Base-by-base conservation (phyloP, 768 basidiomycete species). In the Boletus rubroflammeus region DNA sequence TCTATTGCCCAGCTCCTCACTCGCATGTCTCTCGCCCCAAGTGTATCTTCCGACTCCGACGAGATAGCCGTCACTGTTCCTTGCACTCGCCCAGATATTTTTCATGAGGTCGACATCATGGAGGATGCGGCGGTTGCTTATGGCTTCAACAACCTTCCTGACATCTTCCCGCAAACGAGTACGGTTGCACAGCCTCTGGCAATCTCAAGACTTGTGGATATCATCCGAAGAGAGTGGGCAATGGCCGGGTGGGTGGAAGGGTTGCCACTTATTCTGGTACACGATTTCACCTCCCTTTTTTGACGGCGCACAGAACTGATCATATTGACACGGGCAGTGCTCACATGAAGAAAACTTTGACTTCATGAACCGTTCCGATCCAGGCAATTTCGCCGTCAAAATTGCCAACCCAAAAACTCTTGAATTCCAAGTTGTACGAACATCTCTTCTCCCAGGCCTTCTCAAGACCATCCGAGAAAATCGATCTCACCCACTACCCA, bases 321-420 rank as follows among this genome's bases (percentile, higher is more conserved):
- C 9, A 39, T 8, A 0, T 6, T 38, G 32, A 46, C 26, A 26
- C 55, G 25, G 41, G 40, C 64, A 98, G 94, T 99, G 96, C 74
- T 98, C 96, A 11, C 93, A 94, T 65, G 96, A 98, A 72, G 97
- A 99, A 75, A 98, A 98, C 75, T 99, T 98, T 67, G 88, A 84
- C 47, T 94, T 85, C 78, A 78, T 99, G 58, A 97, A 97, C 75
- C 88, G 86, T 55, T 66, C 75, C 29, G 96, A 98, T 71, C 88
- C 91, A 59, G 85, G 85, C 38, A 81, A 81, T 34, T 80, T 82
- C 21, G 96, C 89, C 1, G 85, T 98, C 57, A 89, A 88, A 63
- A 92, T 98, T 56, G 93, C 90, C 54, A 99, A 99, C 73, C 97
- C 97, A 0, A 98, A 97, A 75, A 93, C 97, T 23, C 81, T 93